Evolutionary conservation across 1,284 basidiomycete species (phyloP), one percentile per base, ranked within the genome.

Genomic region (Hortiboletus rubellus): DNA sequence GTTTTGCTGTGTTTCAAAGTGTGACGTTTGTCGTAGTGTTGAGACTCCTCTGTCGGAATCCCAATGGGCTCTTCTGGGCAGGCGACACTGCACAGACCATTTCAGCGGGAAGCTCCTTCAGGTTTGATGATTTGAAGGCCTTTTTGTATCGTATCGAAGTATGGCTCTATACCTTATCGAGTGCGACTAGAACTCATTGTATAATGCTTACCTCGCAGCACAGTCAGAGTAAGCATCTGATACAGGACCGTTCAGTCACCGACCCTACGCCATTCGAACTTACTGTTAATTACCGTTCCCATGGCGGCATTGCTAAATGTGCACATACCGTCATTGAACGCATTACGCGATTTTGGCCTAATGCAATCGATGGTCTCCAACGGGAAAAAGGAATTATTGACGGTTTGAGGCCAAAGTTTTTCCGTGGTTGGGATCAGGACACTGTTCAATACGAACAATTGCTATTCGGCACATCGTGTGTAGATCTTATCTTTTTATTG

Each of bases 21-120:
- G 40, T 65, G 15, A 55, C 12, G 24, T 44, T 38, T n/a, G 17
- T 24, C 33, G 17, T 54, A 89, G 88, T 91, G 1, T 67, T 91
- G 44, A 75, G 86, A 12, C 73, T 71, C 0, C 65, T 90, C 4
- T 89, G 86, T 62, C 70, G 70, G 12, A 89, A 91, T 63, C 79
- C 82, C 0, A 73, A 86, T 51, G 89, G 89, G 0, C 70, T 88
- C 24, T 89, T 90, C 65, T 91, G 86, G 85, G 89, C 89, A 0
- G 89, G 89, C 0, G 89, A 91, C 64, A 91, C 89, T 0, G 89
- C 89, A 0, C 89, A 91, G 62, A 87, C 88, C 0, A 91, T 91
- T 18, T 84, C 85, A 0, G 78, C 82, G 2, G 89, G 89, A 0
- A 88, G 85, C 55, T 82, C 85, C 0, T 91, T 91, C 63, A 73